Percentiles rank a stretch among this genome's conserved stretches.
These are phyloP conservation scores for Farysia itapuensis DNA, from an alignment of 1,284 basidiomycete species.

Conservation along the genomic window DNA sequence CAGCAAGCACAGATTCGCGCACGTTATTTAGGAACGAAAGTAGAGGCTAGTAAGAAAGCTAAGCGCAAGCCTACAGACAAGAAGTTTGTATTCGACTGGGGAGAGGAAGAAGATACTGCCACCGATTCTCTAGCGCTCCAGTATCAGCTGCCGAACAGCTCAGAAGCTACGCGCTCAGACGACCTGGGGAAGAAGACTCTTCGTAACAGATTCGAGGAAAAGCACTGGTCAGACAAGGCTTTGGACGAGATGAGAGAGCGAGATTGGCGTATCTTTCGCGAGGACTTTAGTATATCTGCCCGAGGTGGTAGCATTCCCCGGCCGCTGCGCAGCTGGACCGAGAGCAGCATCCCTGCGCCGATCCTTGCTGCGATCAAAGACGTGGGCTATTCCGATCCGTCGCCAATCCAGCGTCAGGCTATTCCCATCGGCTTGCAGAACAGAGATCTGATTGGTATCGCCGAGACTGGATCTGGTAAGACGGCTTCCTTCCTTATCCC, in stretches of 20 bases:
- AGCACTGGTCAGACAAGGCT: constrained; percentile 94
- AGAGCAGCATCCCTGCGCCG: constrained; percentile 76
- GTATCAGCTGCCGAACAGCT: constrained; percentile 1
- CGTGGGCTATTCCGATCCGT: constrained; percentile 95
- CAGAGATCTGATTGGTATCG: constrained; percentile 94
- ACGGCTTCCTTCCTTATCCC: constrained; percentile 99
- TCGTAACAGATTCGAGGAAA: constrained; percentile 70
- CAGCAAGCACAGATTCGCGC: constrained; percentile 44
- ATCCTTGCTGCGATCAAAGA: constrained; percentile 82
- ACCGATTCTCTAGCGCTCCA: constrained; percentile 18
- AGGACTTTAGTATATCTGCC: constrained; percentile 94
- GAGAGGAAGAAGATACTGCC: constrained; percentile 53
- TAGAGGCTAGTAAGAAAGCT: constrained; percentile 71
- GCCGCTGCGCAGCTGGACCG: constrained; percentile 86
- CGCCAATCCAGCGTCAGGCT: constrained; percentile 94
- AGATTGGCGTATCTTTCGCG: constrained; percentile 98
- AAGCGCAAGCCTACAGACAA: constrained; percentile 84
- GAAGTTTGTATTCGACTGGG: constrained; percentile 99
- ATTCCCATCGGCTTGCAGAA: constrained; percentile 96
- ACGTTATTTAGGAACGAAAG: constrained; percentile 40
- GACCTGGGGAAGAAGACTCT: background rate
- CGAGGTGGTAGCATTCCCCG: constrained; percentile 85
- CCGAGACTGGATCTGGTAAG: constrained; percentile 93
- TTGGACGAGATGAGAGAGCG: constrained; percentile 92
- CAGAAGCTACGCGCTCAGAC: background rate